Conservation (phyloP, 805 yeast species). For the Kodamaea hsintzibuensis region DNA sequence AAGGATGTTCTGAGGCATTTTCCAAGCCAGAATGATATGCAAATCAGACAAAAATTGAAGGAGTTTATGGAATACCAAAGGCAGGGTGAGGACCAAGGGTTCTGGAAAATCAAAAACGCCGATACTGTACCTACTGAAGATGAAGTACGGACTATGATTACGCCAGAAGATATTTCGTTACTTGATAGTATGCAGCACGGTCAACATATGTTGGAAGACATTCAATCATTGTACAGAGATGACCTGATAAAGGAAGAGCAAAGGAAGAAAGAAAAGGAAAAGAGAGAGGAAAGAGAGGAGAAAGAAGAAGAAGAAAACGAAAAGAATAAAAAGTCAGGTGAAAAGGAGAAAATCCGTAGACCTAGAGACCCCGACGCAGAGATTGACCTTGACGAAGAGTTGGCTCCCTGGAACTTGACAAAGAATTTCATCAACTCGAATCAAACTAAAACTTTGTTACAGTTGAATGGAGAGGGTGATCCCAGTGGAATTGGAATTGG, state of each 20-base stretch:
- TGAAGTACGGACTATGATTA: constrained; percentile 74
- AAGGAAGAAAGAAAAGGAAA: constrained; percentile 29
- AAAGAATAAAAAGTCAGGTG: constrained; percentile 18
- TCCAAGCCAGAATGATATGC: constrained; percentile 97
- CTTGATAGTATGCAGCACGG: constrained; percentile 93
- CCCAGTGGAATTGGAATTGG: constrained; percentile 91
- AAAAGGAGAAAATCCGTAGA: constrained; percentile 26
- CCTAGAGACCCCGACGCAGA: constrained; percentile 38
- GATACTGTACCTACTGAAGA: constrained; percentile 73
- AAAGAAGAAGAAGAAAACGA: constrained; percentile 21
- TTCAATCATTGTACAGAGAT: constrained; percentile 52
- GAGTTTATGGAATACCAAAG: constrained; percentile 98
- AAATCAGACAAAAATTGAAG: constrained; percentile 89
- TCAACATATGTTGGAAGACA: constrained; percentile 84
- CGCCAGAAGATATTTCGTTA: constrained; percentile 87
- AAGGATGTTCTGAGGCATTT: constrained; percentile 88
- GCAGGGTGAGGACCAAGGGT: constrained; percentile 91
- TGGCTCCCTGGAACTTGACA: constrained; percentile 94
- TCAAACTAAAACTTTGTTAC: constrained; percentile 96
- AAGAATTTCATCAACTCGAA: constrained; percentile 90
- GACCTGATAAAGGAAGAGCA: constrained; percentile 32
- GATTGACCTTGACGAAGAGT: constrained; percentile 73
- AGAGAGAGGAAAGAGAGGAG: constrained; percentile 21
- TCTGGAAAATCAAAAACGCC: constrained; percentile 76
- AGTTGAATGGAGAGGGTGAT: constrained; percentile 92